Conservation (phyloP, 1,284 basidiomycete species). For the Cutaneotrichosporon arboriforme region DNA sequence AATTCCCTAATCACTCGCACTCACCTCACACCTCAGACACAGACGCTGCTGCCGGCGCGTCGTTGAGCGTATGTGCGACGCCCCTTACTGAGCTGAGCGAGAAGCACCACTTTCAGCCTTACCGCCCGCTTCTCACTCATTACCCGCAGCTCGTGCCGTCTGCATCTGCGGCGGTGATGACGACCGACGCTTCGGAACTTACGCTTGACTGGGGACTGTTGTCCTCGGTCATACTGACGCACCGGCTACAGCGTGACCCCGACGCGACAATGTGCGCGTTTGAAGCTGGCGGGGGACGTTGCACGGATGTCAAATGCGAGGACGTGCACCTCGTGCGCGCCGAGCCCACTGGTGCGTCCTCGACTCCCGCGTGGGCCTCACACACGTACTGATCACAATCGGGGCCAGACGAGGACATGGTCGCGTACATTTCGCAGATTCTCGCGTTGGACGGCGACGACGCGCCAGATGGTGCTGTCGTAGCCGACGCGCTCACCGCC, state of each 20-base stretch:
- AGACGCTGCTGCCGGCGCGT: neutral
- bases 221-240: slow-evolving; percentile 36
- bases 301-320: slow-evolving; percentile 32
- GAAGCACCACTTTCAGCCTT: slow-evolving; percentile 14
- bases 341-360: slow-evolving; percentile 32
- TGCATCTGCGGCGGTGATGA: neutral
- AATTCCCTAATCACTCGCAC: neutral
- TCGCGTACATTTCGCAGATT: slow-evolving; percentile 24
- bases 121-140: slow-evolving; percentile 28
- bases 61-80: neutral
- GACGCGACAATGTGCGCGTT: slow-evolving; percentile 26
- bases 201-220: slow-evolving; percentile 27
- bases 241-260: slow-evolving; percentile 25
- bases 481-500: slow-evolving; percentile 9
- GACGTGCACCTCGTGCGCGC: slow-evolving; percentile 30
- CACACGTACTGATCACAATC: slow-evolving; percentile 5
- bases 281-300: slow-evolving; percentile 36
- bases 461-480: neutral
- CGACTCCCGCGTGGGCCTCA: neutral
- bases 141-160: slow-evolving; percentile 32
- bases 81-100: neutral
- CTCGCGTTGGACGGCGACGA: slow-evolving; percentile 4
- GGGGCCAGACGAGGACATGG: slow-evolving; percentile 34
- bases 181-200: neutral
- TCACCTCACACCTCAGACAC: neutral